These are phyloP conservation scores for Rubus parviflorus DNA, from an alignment of 306 rosid genomes.

Conservation along the genomic window DNA sequence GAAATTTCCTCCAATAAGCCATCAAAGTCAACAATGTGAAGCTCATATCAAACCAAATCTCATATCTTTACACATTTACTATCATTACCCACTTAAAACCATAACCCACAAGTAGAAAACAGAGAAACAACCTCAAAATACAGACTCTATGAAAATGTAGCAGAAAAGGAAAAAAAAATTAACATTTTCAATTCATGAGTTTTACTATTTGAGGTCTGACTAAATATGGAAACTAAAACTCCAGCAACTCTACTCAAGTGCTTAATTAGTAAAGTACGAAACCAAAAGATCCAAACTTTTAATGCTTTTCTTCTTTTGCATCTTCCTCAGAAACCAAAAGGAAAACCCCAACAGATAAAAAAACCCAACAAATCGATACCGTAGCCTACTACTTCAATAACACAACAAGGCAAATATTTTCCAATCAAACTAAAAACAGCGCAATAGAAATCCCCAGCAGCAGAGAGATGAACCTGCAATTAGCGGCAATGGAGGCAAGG, in stretches of 20 bases:
- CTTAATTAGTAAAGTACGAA: background rate
- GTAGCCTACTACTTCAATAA: background rate
- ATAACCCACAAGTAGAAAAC: background rate
- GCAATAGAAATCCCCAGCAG: background rate
- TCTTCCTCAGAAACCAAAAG: background rate
- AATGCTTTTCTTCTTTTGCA: background rate
- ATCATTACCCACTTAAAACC: background rate
- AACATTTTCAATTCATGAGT: background rate
- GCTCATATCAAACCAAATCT: constrained; percentile 7
- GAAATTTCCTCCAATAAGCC: background rate
- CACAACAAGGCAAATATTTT: constrained; percentile 2
- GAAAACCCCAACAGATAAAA: background rate
- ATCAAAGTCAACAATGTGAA: background rate
- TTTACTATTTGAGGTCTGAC: background rate
- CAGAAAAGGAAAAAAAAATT: background rate
- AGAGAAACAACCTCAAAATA: background rate
- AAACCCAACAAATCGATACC: background rate
- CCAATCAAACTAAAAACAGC: background rate
- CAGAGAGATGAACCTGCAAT: constrained; percentile 66
- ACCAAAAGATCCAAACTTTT: constrained; percentile 30
- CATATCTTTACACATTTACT: background rate
- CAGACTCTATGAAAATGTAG: background rate
- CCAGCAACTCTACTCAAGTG: constrained; percentile 1
- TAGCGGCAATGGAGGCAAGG: constrained; percentile 88
- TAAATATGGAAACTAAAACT: background rate